Evolutionary conservation across 2,329 filamentous ascomycete genomes (phyloP).

Genomic region (Clonostachys rosea): DNA sequence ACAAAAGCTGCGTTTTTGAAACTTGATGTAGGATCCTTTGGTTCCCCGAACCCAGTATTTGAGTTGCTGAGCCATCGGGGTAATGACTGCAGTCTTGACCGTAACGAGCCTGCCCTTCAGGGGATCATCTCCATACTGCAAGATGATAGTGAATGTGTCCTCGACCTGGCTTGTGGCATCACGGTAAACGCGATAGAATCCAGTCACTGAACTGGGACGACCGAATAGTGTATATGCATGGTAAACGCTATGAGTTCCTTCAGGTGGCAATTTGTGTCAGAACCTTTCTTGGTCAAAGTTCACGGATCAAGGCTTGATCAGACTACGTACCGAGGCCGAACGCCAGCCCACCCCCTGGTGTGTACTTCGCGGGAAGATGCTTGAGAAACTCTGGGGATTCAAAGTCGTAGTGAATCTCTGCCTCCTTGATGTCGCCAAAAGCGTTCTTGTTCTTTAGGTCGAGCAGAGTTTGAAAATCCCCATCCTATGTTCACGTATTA

Average conservation of each 20-base stretch:
- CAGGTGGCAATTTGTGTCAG: background rate
- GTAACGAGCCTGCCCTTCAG: slow-evolving; percentile 49
- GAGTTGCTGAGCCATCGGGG: slow-evolving; percentile 66
- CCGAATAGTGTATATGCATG: slow-evolving; percentile 70
- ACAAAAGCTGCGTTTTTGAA: slow-evolving; percentile 33
- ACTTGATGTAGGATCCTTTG: slow-evolving; percentile 76
- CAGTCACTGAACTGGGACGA: slow-evolving; percentile 61
- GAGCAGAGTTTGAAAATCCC: slow-evolving; percentile 67
- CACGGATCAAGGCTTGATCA: background rate
- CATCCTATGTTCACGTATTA: slow-evolving; percentile 34
- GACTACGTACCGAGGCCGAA: slow-evolving; percentile 30
- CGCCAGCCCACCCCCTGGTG: slow-evolving; percentile 30
- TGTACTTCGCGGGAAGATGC: slow-evolving; percentile 22
- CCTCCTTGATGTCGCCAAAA: slow-evolving; percentile 61
- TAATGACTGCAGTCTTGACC: slow-evolving; percentile 55
- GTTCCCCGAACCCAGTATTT: slow-evolving; percentile 68
- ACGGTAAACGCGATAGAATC: slow-evolving; percentile 61
- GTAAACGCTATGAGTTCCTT: slow-evolving; percentile 69
- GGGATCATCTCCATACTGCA: slow-evolving; percentile 56
- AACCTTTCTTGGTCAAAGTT: background rate
- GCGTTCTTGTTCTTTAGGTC: slow-evolving; percentile 54
- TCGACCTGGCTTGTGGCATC: slow-evolving; percentile 35
- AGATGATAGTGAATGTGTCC: slow-evolving; percentile 49
- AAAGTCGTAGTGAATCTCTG: slow-evolving; percentile 62
- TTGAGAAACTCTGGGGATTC: slow-evolving; percentile 31